A percentile compares a stretch with the other conserved stretches of the same genome.
Conservation (phyloP, 495 filamentous ascomycete species). For the Terfezia boudieri region DNA sequence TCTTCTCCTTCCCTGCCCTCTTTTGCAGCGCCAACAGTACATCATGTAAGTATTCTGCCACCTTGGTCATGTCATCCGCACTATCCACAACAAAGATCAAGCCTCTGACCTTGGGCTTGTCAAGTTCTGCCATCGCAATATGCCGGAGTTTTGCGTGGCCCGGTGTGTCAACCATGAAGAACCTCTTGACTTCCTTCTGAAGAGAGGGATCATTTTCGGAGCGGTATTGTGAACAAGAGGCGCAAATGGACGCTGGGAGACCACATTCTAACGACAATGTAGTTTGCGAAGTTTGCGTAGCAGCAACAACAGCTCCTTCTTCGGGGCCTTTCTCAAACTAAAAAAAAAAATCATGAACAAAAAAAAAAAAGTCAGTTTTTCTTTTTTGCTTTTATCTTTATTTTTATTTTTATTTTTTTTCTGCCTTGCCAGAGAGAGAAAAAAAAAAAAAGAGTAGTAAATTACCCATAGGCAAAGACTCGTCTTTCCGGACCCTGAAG, state of each 20-base stretch:
- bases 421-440: too few relatives aligned
- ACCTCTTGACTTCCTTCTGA: slow-evolving; percentile 35
- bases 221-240: slow-evolving; percentile 46
- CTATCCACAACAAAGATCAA: slow-evolving; percentile 57
- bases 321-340: slow-evolving; percentile 24
- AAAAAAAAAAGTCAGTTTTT: slow-evolving; percentile 4
- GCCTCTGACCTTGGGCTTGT: slow-evolving; percentile 36
- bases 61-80: slow-evolving; percentile 32
- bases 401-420: neutral
- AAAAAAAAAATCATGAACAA: neutral
- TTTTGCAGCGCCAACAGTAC: slow-evolving; percentile 61
- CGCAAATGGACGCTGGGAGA: slow-evolving; percentile 39
- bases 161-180: slow-evolving; percentile 69
- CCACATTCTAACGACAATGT: slow-evolving; percentile 49
- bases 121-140: slow-evolving; percentile 26
- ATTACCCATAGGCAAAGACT: slow-evolving; percentile 58
- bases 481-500: slow-evolving; percentile 72
- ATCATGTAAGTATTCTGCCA: slow-evolving; percentile 69
- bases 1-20: slow-evolving; percentile 26
- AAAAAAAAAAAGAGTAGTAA: slow-evolving; percentile 7
- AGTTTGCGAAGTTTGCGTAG: slow-evolving; percentile 65
- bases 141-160: slow-evolving; percentile 83
- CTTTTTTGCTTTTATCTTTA: slow-evolving; percentile 1
- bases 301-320: slow-evolving; percentile 17
- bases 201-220: slow-evolving; percentile 45